Evolutionary conservation across 768 basidiomycete species (phyloP).

Genomic region (Kwoniella dejecticola): DNA sequence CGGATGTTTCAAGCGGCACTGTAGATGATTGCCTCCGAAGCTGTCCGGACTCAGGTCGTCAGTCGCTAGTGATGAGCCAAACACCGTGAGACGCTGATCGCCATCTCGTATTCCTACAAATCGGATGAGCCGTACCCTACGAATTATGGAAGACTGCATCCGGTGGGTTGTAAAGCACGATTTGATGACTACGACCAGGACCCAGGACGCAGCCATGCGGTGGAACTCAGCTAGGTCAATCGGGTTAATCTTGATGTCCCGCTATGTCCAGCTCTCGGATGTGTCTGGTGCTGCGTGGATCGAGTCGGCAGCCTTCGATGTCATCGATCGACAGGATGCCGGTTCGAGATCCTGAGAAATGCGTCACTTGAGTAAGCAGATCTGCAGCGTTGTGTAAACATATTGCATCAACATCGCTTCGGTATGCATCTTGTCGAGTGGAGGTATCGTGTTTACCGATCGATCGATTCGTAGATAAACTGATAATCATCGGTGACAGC

Average conservation of each 20-base stretch:
- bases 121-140: background rate
- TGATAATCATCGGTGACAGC: slow-evolving; percentile 3
- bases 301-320: background rate
- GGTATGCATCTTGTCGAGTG: too few species aligned
- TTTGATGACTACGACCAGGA: background rate
- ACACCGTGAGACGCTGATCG: background rate
- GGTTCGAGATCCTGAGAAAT: background rate
- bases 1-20: too few species aligned
- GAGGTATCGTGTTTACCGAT: background rate
- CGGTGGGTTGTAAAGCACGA: background rate
- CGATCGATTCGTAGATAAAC: slow-evolving; percentile 3
- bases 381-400: background rate
- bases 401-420: too few species aligned
- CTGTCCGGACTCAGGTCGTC: too few species aligned
- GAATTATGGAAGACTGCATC: too few species aligned
- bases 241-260: background rate
- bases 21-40: too few species aligned
- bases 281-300: too few species aligned
- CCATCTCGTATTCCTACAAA: background rate
- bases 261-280: background rate
- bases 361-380: background rate
- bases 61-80: too few species aligned
- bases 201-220: background rate
- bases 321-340: background rate
- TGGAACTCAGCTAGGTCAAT: too few species aligned